Evolutionary conservation across 2,329 filamentous ascomycete genomes (phyloP).

Genomic region (Phaeosphaeriaceae sp.): DNA sequence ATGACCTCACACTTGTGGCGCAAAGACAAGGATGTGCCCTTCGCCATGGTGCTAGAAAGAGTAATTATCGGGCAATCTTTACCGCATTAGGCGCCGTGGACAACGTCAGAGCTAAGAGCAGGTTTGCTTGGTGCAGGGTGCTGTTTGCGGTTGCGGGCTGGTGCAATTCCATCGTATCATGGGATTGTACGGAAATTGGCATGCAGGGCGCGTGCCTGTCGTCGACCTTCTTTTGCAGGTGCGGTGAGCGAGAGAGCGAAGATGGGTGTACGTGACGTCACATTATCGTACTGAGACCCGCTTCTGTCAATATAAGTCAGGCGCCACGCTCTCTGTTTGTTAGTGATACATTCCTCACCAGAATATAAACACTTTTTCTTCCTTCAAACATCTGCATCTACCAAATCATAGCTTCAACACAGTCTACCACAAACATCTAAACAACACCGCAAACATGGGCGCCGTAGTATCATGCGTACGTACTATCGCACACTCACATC

Average conservation of each 20-base stretch:
- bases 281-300: not conserved
- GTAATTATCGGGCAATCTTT: conserved; percentile 2
- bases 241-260: not conserved
- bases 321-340: not conserved
- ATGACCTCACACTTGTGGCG: conserved; percentile 6
- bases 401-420: conserved; percentile 4
- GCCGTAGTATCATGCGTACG: conserved; percentile 84
- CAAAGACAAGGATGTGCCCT: not conserved
- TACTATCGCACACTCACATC: conserved; percentile 25
- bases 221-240: not conserved
- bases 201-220: conserved; percentile 4
- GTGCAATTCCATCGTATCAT: not conserved
- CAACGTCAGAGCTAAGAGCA: conserved; percentile 2
- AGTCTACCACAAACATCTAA: conserved; percentile 6
- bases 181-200: conserved; percentile 6
- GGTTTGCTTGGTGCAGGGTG: conserved; percentile 11
- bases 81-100: not conserved
- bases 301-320: conserved; percentile 4
- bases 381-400: not conserved
- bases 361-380: not conserved
- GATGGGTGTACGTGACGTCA: not conserved
- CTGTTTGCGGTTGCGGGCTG: conserved; percentile 9
- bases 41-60: not conserved
- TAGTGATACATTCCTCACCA: conserved; percentile 1
- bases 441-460: conserved; percentile 67